phyloP scores from a whole-genome alignment of 2,329 filamentous ascomycete genomes.

The Nemania sp. region DNA sequence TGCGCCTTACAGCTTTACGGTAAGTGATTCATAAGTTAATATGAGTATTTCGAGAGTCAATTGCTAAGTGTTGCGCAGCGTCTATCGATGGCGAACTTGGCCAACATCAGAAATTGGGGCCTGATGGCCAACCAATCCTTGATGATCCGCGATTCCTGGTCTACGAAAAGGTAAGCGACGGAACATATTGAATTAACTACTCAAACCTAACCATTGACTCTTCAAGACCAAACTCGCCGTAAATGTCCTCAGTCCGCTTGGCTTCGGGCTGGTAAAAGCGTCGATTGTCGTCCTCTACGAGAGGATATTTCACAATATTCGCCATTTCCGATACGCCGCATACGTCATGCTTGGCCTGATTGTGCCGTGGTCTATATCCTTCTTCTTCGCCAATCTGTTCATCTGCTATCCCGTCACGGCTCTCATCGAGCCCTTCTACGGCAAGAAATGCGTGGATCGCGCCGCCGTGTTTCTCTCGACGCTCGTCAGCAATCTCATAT shows the following conservation, averaged over 20 bases:
- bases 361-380: conserved; percentile 30
- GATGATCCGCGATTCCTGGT: conserved; percentile 29
- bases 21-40: neutral
- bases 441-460: conserved; percentile 31
- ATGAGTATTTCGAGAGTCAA: neutral
- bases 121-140: conserved; percentile 25
- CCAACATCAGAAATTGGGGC: conserved; percentile 25
- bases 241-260: conserved; percentile 26
- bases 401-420: conserved; percentile 33
- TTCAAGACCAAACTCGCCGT: conserved; percentile 31
- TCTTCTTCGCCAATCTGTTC: conserved; percentile 35
- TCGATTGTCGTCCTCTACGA: conserved; percentile 30
- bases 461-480: conserved; percentile 30
- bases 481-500: conserved; percentile 30
- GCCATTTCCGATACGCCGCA: conserved; percentile 19
- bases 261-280: conserved; percentile 29
- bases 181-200: neutral
- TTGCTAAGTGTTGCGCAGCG: conserved; percentile 7
- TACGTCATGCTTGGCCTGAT: conserved; percentile 25
- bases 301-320: conserved; percentile 24
- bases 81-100: conserved; percentile 27
- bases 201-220: neutral
- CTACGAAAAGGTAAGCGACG: conserved; percentile 28
- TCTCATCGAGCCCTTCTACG: conserved; percentile 33
- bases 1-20: conserved; percentile 22